Percentiles rank a stretch among this genome's conserved stretches.
These are phyloP conservation scores for Beauveria asiatica DNA, from an alignment of 2,329 filamentous ascomycete genomes.

Conservation along the genomic window DNA sequence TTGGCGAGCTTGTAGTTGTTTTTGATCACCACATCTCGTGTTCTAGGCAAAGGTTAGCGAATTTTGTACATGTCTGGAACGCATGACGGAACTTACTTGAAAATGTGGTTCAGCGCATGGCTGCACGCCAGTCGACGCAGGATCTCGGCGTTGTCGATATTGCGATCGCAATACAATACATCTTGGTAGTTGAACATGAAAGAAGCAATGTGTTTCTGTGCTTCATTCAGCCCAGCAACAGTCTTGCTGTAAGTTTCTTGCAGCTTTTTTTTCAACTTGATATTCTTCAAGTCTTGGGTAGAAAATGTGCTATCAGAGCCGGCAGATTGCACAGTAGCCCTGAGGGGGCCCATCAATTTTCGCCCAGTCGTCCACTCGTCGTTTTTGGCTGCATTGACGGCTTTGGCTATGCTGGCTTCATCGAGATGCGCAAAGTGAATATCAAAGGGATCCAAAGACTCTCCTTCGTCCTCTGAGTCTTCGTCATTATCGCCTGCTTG, in stretches of 20 bases:
- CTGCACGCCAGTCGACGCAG: constrained; percentile 68
- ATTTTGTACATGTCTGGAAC: neutral
- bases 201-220: constrained; percentile 59
- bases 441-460: constrained; percentile 65
- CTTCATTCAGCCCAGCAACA: constrained; percentile 47
- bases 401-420: constrained; percentile 47
- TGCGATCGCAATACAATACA: constrained; percentile 66
- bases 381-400: constrained; percentile 41
- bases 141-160: constrained; percentile 55
- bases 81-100: constrained; percentile 53
- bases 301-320: constrained; percentile 27
- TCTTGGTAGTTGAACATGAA: constrained; percentile 78
- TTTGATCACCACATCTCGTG: constrained; percentile 83
- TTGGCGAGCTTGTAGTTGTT: constrained; percentile 75
- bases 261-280: constrained; percentile 66
- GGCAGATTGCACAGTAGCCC: constrained; percentile 39
- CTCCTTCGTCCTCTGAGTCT: constrained; percentile 43
- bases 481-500: constrained; percentile 23
- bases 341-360: constrained; percentile 36
- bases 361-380: constrained; percentile 45
- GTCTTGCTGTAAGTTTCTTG: constrained; percentile 44
- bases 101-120: constrained; percentile 83
- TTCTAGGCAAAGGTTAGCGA: constrained; percentile 37
- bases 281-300: constrained; percentile 32
- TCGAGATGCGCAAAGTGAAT: constrained; percentile 66